Conservation (phyloP, 768 basidiomycete species). For the Termitomyces heimii region DNA sequence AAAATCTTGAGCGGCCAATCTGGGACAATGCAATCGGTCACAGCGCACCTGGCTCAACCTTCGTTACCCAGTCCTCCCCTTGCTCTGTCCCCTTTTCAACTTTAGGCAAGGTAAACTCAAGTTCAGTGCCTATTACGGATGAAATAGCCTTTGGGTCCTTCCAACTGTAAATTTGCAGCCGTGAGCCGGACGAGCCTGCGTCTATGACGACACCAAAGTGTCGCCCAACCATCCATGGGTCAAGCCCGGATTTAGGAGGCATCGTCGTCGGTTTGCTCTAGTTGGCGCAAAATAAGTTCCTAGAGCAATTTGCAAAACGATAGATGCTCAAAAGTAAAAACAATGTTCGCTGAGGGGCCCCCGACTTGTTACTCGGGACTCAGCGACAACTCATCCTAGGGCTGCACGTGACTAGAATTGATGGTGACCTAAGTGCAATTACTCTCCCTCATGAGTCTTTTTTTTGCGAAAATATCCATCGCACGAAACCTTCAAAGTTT, state of each 20-base stretch:
- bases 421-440: background rate
- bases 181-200: constrained; percentile 95
- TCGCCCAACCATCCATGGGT: constrained; percentile 74
- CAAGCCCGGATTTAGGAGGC: constrained; percentile 58
- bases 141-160: constrained; percentile 59
- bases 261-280: constrained; percentile 27
- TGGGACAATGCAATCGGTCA: background rate
- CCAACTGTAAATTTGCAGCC: constrained; percentile 98
- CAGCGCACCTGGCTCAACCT: constrained; percentile 86
- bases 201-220: constrained; percentile 95
- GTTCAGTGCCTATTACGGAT: constrained; percentile 46
- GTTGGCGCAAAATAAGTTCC: background rate
- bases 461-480: background rate
- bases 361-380: background rate
- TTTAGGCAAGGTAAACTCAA: constrained; percentile 59
- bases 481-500: background rate
- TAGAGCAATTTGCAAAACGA: background rate
- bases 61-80: constrained; percentile 82
- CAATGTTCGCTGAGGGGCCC: background rate
- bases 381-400: background rate
- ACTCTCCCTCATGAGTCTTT: background rate
- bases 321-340: background rate
- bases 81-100: constrained; percentile 87
- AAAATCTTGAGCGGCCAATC: background rate
- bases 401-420: background rate